Base-by-base conservation (phyloP, 768 basidiomycete species). In the Tylopilus sp. region DNA sequence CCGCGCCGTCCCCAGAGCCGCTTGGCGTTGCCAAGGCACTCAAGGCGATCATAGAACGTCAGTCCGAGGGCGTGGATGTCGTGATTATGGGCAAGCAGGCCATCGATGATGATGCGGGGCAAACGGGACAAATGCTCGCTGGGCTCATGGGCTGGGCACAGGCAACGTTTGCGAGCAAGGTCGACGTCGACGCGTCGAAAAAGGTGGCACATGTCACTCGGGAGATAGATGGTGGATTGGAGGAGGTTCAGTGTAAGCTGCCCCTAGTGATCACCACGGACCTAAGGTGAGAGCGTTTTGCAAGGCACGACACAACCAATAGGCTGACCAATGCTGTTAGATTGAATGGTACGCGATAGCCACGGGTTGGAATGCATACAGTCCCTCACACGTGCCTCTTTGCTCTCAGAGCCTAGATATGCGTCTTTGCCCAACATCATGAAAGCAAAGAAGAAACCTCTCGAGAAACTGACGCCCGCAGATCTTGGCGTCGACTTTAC, bases 371-470 rank as follows among this genome's bases (percentile, higher is more conserved):
- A 25, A 40, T 30, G 10, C 22, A 28, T 33, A 10, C 28, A 4
- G 38, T 38, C 33, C 21, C 21, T 30, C 14, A 46, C 21, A 28
- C n/a, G n/a, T n/a, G 37, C 24, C 14, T 13, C 11, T 53, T 46
- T 36, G 38, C 49, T 49, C 44, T 17, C 64, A 93, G 95, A 96
- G 70, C 96, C 96, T 1, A 87, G 96, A 60, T 99, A 97, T 65
- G 97, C 97, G 0, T 93, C 95, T n/a, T 71, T 99, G 54, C 92
- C 93, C 4, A 94, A 92, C 62, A 96, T 96, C 71, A 96, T 96
- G 92, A 95, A 96, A 72, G 97, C 97, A n/a, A 98, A 98, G 80
- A 99, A 98, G 81, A 99, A 99, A 76, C 86, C 89, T 14, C 72
- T 98, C 38, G 86, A 95, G 72, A 93, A 90, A 65, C 63, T 97